Conservation (phyloP, 495 filamentous ascomycete genomes). For the Darksidea phi region DNA sequence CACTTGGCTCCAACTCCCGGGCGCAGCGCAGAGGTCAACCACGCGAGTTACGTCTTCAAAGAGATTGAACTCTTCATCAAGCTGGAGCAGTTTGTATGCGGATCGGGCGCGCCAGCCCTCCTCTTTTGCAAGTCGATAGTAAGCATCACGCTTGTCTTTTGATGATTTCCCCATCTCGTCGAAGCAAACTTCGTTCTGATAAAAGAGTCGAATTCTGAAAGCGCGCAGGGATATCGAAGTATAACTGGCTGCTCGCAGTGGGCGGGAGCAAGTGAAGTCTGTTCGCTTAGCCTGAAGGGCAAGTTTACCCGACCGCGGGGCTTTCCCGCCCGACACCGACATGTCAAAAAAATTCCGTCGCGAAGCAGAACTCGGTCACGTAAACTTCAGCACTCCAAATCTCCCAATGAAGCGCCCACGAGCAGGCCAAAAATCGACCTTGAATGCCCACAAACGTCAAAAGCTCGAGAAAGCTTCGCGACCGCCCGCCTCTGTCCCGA, state of each 20-base stretch:
- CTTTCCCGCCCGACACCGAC: too few species aligned
- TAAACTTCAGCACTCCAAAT: not conserved
- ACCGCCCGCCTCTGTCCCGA: not conserved
- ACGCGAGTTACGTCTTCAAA: slow-evolving; percentile 85
- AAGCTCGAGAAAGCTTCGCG: slow-evolving; percentile 28
- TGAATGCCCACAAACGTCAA: slow-evolving; percentile 39
- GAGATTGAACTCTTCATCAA: slow-evolving; percentile 95
- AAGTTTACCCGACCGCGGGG: slow-evolving; percentile 24
- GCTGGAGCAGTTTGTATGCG: slow-evolving; percentile 94
- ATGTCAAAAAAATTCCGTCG: slow-evolving; percentile 19
- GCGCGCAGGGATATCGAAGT: too few species aligned
- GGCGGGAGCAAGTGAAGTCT: too few species aligned
- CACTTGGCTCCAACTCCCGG: slow-evolving; percentile 95
- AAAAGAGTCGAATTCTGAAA: too few species aligned
- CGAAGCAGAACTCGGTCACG: not conserved
- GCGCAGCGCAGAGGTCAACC: slow-evolving; percentile 93
- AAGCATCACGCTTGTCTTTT: slow-evolving; percentile 97
- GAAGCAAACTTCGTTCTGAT: too few species aligned
- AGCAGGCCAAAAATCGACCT: slow-evolving; percentile 29
- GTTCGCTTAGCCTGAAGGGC: slow-evolving; percentile 1
- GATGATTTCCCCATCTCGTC: slow-evolving; percentile 87
- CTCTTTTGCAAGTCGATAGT: slow-evolving; percentile 96
- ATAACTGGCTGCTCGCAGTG: too few species aligned
- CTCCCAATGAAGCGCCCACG: slow-evolving; percentile 33
- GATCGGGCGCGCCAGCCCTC: slow-evolving; percentile 96